These are phyloP conservation scores for Pseudopithomyces chartarum DNA, from an alignment of 2,329 filamentous ascomycete genomes.

Conservation along the genomic window DNA sequence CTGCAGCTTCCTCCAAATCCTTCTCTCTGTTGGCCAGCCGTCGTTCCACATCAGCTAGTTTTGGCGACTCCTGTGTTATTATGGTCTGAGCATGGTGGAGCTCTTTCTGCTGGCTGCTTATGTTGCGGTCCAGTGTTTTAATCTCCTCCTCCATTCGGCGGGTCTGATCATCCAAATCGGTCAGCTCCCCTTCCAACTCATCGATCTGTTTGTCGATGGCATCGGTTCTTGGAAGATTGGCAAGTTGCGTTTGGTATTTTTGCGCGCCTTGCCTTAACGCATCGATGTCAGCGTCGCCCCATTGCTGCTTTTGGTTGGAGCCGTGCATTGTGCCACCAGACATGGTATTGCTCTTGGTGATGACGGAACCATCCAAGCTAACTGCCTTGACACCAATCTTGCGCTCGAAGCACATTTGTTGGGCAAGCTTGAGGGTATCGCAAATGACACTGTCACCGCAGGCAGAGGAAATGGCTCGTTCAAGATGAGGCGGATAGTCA, in stretches of 20 bases:
- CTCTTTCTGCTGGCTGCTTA: slow-evolving; percentile 82
- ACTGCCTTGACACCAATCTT: slow-evolving; percentile 91
- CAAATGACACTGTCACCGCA: slow-evolving; percentile 96
- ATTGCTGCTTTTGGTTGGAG: slow-evolving; percentile 76
- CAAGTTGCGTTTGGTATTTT: slow-evolving; percentile 77
- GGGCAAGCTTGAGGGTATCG: slow-evolving; percentile 83
- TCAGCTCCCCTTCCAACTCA: slow-evolving; percentile 76
- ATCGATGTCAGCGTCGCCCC: slow-evolving; percentile 88
- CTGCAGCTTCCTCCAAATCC: slow-evolving; percentile 61
- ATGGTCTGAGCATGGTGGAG: slow-evolving; percentile 74
- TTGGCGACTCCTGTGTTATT: slow-evolving; percentile 76
- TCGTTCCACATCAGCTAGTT: slow-evolving; percentile 72
- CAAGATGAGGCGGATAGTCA: slow-evolving; percentile 85
- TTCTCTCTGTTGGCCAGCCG: slow-evolving; percentile 68
- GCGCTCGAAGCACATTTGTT: slow-evolving; percentile 84
- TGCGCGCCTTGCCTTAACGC: slow-evolving; percentile 78
- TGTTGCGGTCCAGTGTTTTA: slow-evolving; percentile 78
- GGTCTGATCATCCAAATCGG: slow-evolving; percentile 78
- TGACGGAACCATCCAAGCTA: slow-evolving; percentile 91
- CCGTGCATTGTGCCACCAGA: slow-evolving; percentile 81
- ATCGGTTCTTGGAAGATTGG: slow-evolving; percentile 78
- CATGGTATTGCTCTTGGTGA: slow-evolving; percentile 96
- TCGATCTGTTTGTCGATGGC: slow-evolving; percentile 80
- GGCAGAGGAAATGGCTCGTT: slow-evolving; percentile 92
- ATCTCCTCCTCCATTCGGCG: slow-evolving; percentile 75